Evolutionary conservation across 352 stramenopile genomes (phyloP), one percentile per base, ranked within the genome.

Genomic region (Globisporangium paroecandrum): DNA sequence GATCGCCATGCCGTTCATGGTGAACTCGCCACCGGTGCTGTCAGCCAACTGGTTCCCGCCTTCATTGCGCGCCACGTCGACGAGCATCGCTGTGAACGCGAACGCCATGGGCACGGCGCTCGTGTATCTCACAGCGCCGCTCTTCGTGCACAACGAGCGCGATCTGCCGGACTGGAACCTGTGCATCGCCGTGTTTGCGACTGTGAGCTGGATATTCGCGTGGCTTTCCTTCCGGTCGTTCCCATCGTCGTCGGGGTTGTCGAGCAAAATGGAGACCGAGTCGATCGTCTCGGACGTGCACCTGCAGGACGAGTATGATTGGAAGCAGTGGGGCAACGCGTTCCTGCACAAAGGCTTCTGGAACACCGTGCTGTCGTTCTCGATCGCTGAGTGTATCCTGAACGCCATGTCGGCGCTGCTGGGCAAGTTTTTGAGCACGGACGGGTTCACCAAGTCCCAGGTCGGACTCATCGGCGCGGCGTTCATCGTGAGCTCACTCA

Each of bases 1-100:
- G 0, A 64, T 87, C 10, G 85, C 85, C 0, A 91, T 91, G 83
- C 85, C 85, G n/a, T 93, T 93, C 69, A 93, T 93, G 85, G 82
- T 93, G n/a, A 93, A 93, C 60, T 93, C 85, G 9, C 83, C 85
- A 3, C 79, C 85, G 0, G 81, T 93, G 24, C 69, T 93, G 2
- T 91, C 82, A 0, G 83, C 81, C 4, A 89, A 91, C 49, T 93
- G 85, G 85, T 93, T 91, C 62, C 82, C 83, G 8, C 73, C 82
- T 25, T 88, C 77, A 1, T 75, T 89, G 41, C 81, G 85, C 43
- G 81, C 85, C 24, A 89, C 82, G 6, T 76, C 85, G 1, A 93
- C 85, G 27, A 90, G 83, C 34, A 78, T 93, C 46, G 85, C 83
- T 3, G 82, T 93, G 47, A 93, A 93, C 58, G 79, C 83, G 15